phyloP scores from a whole-genome alignment of 2,329 filamentous ascomycete species.

The Macrophomina phaseolina region DNA sequence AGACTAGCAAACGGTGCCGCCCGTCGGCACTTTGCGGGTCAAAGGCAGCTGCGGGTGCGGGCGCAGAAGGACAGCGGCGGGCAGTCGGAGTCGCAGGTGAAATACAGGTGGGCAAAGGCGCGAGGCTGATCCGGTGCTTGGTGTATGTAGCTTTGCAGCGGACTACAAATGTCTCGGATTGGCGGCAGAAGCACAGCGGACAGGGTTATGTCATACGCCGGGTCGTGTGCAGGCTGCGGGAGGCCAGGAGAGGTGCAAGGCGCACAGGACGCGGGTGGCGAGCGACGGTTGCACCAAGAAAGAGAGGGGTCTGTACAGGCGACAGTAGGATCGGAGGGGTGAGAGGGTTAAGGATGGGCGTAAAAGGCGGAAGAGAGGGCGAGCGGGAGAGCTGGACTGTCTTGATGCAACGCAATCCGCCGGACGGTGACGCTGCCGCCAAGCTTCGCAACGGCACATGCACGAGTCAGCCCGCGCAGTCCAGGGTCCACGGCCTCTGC shows the following conservation, averaged over 20 bases:
- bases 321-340: not conserved
- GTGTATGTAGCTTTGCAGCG: slow-evolving; percentile 6
- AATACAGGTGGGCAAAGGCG: not conserved
- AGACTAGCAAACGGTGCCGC: slow-evolving; percentile 11
- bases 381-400: slow-evolving; percentile 10
- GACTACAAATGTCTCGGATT: slow-evolving; percentile 14
- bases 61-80: not conserved
- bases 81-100: not conserved
- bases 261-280: not conserved
- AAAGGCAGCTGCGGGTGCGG: not conserved
- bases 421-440: slow-evolving; percentile 1
- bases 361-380: not conserved
- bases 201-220: slow-evolving; percentile 21
- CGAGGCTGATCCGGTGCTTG: slow-evolving; percentile 1
- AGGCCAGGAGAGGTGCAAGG: slow-evolving; percentile 11
- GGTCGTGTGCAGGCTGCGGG: slow-evolving; percentile 13
- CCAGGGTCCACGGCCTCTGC: slow-evolving; percentile 9
- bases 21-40: not conserved
- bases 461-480: not conserved
- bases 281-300: not conserved
- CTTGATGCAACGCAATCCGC: slow-evolving; percentile 5
- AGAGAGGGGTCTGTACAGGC: slow-evolving; percentile 15
- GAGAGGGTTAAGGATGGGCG: not conserved
- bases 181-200: not conserved
- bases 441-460: slow-evolving; percentile 8